Conservation (phyloP, 2,329 filamentous ascomycete species). For the Nothophoma quercina region DNA sequence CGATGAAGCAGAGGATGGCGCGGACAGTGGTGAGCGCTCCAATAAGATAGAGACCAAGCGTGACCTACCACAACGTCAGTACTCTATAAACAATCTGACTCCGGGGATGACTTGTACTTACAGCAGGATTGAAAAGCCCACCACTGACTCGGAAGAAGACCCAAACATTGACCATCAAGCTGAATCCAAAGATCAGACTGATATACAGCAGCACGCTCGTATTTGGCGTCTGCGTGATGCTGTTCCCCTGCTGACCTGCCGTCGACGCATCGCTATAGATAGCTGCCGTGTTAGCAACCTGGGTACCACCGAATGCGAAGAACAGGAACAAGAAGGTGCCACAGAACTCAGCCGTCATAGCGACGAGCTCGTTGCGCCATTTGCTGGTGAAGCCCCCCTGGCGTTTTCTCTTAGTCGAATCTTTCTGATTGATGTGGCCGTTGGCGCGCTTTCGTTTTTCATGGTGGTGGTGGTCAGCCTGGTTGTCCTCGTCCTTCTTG, state of each 20-base stretch:
- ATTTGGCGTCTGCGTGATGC: slow-evolving; percentile 43
- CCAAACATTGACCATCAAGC: slow-evolving; percentile 51
- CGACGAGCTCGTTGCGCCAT: slow-evolving; percentile 49
- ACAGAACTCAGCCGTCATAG: slow-evolving; percentile 47
- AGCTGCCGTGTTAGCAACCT: slow-evolving; percentile 47
- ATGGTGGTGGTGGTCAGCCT: slow-evolving; percentile 2
- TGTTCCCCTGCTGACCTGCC: slow-evolving; percentile 31
- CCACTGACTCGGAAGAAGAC: slow-evolving; percentile 51
- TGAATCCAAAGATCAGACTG: slow-evolving; percentile 49
- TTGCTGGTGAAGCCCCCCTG: slow-evolving; percentile 17
- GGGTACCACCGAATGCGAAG: slow-evolving; percentile 50
- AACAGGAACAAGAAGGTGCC: slow-evolving; percentile 53
- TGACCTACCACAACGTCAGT: no score
- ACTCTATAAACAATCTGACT: no score
- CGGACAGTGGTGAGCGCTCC: slow-evolving; percentile 35
- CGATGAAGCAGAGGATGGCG: slow-evolving; percentile 41
- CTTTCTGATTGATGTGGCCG: slow-evolving; percentile 12
- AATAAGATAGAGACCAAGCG: slow-evolving; percentile 48
- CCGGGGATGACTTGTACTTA: no score
- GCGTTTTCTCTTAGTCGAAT: neutral
- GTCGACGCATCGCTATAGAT: slow-evolving; percentile 26
- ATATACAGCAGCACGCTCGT: slow-evolving; percentile 48
- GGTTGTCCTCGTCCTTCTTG: slow-evolving; percentile 6
- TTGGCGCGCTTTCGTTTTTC: slow-evolving; percentile 15
- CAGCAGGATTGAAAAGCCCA: slow-evolving; percentile 51